These are phyloP conservation scores for Elymus sibiricus DNA, from an alignment of 176 grass and related monocot species.

Conservation along the genomic window DNA sequence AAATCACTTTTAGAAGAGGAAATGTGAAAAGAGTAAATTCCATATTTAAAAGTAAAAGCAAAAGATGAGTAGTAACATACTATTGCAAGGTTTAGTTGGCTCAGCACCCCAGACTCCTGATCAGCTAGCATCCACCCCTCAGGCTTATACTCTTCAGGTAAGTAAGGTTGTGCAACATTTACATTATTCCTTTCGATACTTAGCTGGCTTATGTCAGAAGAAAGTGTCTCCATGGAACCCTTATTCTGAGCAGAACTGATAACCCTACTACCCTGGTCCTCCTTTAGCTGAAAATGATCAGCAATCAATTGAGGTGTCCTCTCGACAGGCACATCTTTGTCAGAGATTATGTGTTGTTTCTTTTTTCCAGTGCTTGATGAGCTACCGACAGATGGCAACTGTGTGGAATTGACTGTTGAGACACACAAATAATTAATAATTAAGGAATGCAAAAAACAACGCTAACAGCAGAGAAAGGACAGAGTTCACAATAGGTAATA, in stretches of 20 bases:
- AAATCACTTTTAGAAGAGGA: constrained; percentile 20
- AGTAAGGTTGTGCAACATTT: constrained; percentile 45
- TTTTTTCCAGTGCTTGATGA: constrained; percentile 37
- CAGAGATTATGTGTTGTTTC: constrained; percentile 36
- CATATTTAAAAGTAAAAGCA: constrained; percentile 17
- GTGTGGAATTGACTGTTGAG: constrained; percentile 30
- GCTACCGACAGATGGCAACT: constrained; percentile 26
- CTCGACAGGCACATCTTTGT: constrained; percentile 37
- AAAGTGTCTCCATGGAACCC: constrained; percentile 30
- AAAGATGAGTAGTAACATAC: constrained; percentile 58
- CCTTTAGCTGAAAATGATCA: constrained; percentile 30
- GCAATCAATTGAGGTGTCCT: constrained; percentile 23
- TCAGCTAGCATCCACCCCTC: constrained; percentile 81
- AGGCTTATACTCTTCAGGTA: constrained; percentile 64
- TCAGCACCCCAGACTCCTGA: constrained; percentile 45
- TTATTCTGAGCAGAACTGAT: constrained; percentile 33
- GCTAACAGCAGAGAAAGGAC: neutral
- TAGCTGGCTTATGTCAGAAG: constrained; percentile 41
- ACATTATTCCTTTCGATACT: constrained; percentile 49
- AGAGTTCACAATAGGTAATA: neutral
- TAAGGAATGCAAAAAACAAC: neutral
- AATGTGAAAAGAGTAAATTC: constrained; percentile 16
- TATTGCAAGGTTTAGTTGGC: constrained; percentile 96
- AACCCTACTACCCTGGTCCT: constrained; percentile 13
- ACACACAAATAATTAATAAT: constrained; percentile 32